Percentiles rank a stretch among this genome's conserved stretches.
These are phyloP conservation scores for Tephrocybe rancida DNA, from an alignment of 768 basidiomycete genomes.

Conservation along the genomic window DNA sequence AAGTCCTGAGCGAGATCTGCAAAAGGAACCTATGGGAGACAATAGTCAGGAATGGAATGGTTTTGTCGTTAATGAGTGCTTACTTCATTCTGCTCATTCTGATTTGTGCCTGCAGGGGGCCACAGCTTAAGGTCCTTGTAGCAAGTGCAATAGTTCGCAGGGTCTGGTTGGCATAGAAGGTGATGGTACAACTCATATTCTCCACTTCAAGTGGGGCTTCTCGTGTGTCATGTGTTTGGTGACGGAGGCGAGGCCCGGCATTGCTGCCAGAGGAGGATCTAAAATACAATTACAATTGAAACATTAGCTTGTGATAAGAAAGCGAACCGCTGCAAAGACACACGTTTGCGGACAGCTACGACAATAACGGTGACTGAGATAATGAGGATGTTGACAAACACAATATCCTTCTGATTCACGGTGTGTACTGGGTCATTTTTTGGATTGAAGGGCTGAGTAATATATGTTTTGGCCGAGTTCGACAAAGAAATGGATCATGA, in stretches of 20 bases:
- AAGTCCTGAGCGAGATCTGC: conserved; percentile 70
- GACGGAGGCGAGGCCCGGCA: conserved; percentile 94
- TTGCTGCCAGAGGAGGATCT: conserved; percentile 95
- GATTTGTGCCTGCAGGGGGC: conserved; percentile 64
- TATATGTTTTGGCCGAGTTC: conserved; percentile 69
- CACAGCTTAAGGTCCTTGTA: conserved; percentile 86
- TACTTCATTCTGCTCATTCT: conserved; percentile 56
- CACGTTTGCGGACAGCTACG: conserved; percentile 51
- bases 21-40: conserved; percentile 58
- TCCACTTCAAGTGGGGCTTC: conserved; percentile 75
- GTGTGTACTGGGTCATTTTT: conserved; percentile 65
- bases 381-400: conserved; percentile 91
- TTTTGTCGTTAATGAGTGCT: conserved; percentile 16
- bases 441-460: too few species aligned
- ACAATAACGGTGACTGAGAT: conserved; percentile 84
- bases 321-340: conserved; percentile 10
- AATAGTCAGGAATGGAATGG: conserved; percentile 16
- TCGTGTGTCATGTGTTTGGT: conserved; percentile 98
- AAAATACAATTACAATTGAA: conserved; percentile 7
- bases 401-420: conserved; percentile 81
- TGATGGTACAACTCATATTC: conserved; percentile 92
- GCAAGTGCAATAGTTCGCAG: conserved; percentile 94
- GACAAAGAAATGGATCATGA: conserved; percentile 96
- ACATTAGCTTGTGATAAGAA: background rate
- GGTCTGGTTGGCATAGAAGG: conserved; percentile 97